Base-by-base conservation (phyloP, 345 rosid species). In the Camelina laxa region DNA sequence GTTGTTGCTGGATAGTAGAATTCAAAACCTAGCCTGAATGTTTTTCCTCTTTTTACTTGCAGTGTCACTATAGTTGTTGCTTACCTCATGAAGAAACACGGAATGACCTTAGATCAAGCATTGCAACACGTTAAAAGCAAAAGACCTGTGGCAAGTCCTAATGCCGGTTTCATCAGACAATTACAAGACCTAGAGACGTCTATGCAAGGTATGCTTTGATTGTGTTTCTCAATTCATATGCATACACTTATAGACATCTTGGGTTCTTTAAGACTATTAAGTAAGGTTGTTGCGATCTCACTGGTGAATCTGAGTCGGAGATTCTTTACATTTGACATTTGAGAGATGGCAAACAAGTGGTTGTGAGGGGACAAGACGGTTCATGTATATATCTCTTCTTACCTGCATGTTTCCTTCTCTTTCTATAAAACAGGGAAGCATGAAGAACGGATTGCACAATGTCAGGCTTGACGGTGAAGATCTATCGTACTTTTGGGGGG, bases 21-120 rank as follows among this genome's bases (percentile, higher is more conserved):
- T n/a, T n/a, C n/a, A n/a, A n/a, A n/a, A n/a, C n/a, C n/a, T n/a
- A n/a, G n/a, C n/a, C n/a, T n/a, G n/a, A n/a, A n/a, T n/a, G 59
- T 48, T 33, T 57, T 2, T 9, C 19, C 15, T 69, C 3, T 4
- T 45, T 48, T 48, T 48, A 24, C 44, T 73, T 74, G 66, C 78
- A 92, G 96, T 69, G 98, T 84, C 54, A 88, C 91, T 6, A 59
- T 90, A n/a, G 85, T 86, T 60, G 84, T 85, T 69, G 92, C 92
- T 13, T 92, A 90, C 83, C 79, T 88, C 20, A 88, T 92, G 96
- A 92, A 85, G 79, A 84, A 68, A 77, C 83, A 62, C 1, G 83
- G 85, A 11, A 86, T 90, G 98, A 76, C 82, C 42, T 75, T 85
- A 42, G 48, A 79, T 16, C 83, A 88, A 84, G 96, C 96, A 20